phyloP scores from a whole-genome alignment of 2,329 filamentous ascomycete species.

The Diaporthe sp. region DNA sequence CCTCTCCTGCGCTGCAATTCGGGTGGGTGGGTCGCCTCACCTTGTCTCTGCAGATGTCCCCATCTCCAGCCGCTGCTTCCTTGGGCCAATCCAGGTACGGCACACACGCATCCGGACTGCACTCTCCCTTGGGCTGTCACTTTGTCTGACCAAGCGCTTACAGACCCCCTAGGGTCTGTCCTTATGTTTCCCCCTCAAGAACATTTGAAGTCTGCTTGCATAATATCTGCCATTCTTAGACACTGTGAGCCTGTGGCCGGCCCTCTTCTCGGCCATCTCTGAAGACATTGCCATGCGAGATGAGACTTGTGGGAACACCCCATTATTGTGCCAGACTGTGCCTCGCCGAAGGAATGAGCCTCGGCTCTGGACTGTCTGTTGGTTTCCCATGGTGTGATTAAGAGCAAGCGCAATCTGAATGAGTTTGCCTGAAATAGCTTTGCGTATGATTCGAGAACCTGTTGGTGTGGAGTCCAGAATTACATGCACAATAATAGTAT shows the following conservation, averaged over 20 bases:
- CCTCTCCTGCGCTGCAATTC: background rate
- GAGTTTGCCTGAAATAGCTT: conserved; percentile 5
- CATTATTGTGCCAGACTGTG: background rate
- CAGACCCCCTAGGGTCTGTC: background rate
- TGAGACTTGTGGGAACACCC: background rate
- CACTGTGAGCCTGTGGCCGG: background rate
- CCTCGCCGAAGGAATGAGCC: background rate
- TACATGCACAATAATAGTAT: background rate
- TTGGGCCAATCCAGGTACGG: background rate
- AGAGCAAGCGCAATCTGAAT: background rate
- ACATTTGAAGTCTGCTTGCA: background rate
- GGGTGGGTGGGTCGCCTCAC: background rate
- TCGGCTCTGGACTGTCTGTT: background rate
- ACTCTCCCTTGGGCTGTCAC: background rate
- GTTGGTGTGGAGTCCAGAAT: background rate
- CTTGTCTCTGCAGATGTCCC: background rate
- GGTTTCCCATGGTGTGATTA: conserved; percentile 1
- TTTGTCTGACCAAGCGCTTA: background rate
- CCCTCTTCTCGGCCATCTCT: background rate
- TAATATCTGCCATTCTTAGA: background rate
- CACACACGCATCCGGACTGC: background rate
- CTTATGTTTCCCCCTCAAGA: background rate
- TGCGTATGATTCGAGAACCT: conserved; percentile 7
- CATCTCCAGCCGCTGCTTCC: conserved; percentile 1
- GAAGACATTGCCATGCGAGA: background rate